Evolutionary conservation across 78 protist genomes (phyloP), one percentile per base, ranked within the genome.

Genomic region (Chrysochromulina parva): DNA sequence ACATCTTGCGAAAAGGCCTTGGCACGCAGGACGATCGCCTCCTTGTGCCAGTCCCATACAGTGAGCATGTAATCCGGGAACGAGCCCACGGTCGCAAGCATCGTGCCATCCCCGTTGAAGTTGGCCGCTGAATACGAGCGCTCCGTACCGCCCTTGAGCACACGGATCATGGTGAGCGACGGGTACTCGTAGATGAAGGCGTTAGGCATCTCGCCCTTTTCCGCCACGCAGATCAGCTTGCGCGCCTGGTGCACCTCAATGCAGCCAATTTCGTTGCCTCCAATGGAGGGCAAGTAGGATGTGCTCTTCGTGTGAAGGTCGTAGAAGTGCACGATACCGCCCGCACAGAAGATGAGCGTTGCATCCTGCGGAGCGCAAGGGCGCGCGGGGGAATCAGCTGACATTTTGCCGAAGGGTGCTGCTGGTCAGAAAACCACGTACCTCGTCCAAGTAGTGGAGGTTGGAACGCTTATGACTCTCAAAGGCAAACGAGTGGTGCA

Each of bases 1-100:
- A 48, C 59, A 1, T 87, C 93, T 85, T 93, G 93, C 19, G 96
- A 93, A 74, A 96, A 97, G 13, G 98, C 98, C 95, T 97, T 97
- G 89, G 74, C 53, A 58, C 96, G 91, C 90, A 96, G 91, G 0
- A 94, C 16, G 58, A 92, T 86, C 11, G 47, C 1, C 93, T 93
- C 96, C 16, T 47, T 17, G 57, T 53, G 11, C 98, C 97, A 95
- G 90, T 92, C 88, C 98, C 98, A 97, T 17, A 97, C 89, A 2
- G 95, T 94, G 48, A 97, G 90, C 85, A 90, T 85, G 93, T 85
- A 97, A 90, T 97, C 98, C 2, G 97, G 96, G 6, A 4, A 47
- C 10, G 60, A 11, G 57, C 95, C 97, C 0, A 97, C 98, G 3
- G 96, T 85, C 11, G 97, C 98, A 38, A 97, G 96, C 88, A 73